Evolutionary conservation across 805 yeast species (phyloP).

Genomic region (Candida jianshihensis): DNA sequence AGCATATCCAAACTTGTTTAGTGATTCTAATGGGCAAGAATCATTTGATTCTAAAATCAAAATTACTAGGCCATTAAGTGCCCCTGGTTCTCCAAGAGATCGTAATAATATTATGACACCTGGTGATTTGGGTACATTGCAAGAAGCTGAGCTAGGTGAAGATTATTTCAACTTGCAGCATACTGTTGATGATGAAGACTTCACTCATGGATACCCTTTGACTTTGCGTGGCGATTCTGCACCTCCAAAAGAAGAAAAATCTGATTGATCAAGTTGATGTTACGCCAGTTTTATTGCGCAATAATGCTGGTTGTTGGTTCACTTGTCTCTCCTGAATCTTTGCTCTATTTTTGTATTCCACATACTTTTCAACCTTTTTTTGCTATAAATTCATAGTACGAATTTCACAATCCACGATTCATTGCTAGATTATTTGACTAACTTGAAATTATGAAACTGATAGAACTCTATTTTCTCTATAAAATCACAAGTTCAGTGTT

Average conservation of each 20-base stretch:
- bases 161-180: conserved; percentile 58
- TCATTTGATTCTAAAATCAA: conserved; percentile 48
- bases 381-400: no score
- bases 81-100: conserved; percentile 94
- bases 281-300: not conserved
- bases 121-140: conserved; percentile 94
- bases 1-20: conserved; percentile 85
- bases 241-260: conserved; percentile 22
- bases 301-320: no score
- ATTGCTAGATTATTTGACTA: no score
- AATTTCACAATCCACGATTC: no score
- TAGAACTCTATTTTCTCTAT: no score
- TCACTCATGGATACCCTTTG: conserved; percentile 34
- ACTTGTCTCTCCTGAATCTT: no score
- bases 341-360: no score
- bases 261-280: not conserved
- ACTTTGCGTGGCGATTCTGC: conserved; percentile 44
- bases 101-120: conserved; percentile 84
- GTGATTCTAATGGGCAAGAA: conserved; percentile 18
- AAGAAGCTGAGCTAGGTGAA: conserved; percentile 77
- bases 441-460: no score
- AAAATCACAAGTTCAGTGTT: no score
- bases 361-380: no score
- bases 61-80: conserved; percentile 85
- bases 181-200: conserved; percentile 38